These are phyloP conservation scores for Mortierella sp. DNA, from an alignment of 371 early-diverging fungal genomes.

Conservation along the genomic window DNA sequence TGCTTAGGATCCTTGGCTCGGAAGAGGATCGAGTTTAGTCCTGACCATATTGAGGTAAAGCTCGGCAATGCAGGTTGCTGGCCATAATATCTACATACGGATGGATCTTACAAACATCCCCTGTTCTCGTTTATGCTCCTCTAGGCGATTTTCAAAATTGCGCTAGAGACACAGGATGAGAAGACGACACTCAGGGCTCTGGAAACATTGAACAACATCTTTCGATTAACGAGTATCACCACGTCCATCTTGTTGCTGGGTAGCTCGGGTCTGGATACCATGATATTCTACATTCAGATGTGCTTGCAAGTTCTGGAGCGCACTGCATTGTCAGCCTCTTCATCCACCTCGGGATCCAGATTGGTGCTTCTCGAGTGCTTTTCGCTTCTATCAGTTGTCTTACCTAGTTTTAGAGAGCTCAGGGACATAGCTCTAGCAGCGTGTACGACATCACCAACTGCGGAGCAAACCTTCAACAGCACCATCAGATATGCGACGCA, in stretches of 20 bases:
- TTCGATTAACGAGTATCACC: conserved; percentile 25
- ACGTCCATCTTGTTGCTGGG: conserved; percentile 15
- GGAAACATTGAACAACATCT: conserved; percentile 26
- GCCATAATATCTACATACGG: too few species aligned
- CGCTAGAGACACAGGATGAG: conserved; percentile 25
- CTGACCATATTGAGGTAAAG: conserved; percentile 44
- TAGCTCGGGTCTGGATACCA: conserved; percentile 9
- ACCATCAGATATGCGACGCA: conserved; percentile 7
- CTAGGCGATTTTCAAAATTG: conserved; percentile 42
- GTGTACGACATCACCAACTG: background rate
- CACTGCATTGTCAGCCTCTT: conserved; percentile 1
- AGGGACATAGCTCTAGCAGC: background rate
- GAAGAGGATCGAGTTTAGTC: conserved; percentile 39
- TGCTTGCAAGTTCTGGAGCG: conserved; percentile 24
- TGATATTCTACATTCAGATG: conserved; percentile 16
- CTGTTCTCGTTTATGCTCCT: too few species aligned
- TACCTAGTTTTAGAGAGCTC: conserved; percentile 14
- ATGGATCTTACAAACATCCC: too few species aligned
- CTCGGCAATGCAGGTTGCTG: background rate
- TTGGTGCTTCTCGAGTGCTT: conserved; percentile 31
- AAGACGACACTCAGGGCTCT: conserved; percentile 28
- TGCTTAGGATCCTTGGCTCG: conserved; percentile 38
- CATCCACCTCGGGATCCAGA: conserved; percentile 4
- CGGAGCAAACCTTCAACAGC: conserved; percentile 10
- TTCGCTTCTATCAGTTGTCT: conserved; percentile 12